A percentile compares a stretch with the other conserved stretches of the same genome.
phyloP scores from a whole-genome alignment of 345 rosid genomes.

The Populus deltoides region DNA sequence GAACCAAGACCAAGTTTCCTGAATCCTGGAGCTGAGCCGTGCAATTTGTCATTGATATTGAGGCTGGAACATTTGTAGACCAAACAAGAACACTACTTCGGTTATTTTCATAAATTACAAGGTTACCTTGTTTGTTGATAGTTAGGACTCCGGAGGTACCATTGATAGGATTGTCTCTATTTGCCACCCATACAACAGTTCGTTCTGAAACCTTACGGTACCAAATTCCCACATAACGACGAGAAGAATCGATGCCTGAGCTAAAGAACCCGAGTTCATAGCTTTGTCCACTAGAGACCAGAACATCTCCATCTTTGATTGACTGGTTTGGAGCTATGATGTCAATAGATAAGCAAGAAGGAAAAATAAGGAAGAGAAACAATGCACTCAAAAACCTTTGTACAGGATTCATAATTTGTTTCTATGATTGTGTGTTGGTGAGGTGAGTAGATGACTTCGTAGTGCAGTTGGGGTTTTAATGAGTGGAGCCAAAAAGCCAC shows the following conservation, averaged over 20 bases:
- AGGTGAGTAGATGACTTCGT: background rate
- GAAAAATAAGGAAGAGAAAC: too few relatives aligned
- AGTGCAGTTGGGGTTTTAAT: background rate
- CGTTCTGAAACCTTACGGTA: background rate
- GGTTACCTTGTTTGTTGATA: background rate
- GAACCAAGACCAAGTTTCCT: conserved; percentile 26
- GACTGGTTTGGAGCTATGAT: too few relatives aligned
- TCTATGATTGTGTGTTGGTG: background rate
- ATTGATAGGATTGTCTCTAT: background rate
- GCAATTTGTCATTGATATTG: background rate
- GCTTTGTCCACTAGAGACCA: background rate
- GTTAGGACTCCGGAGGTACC: background rate
- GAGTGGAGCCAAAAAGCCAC: background rate
- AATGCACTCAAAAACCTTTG: too few relatives aligned
- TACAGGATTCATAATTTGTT: too few relatives aligned
- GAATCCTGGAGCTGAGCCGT: conserved; percentile 27
- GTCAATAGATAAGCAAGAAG: too few relatives aligned
- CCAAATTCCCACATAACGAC: conserved; percentile 18
- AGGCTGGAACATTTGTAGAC: too few relatives aligned
- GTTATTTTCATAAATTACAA: background rate
- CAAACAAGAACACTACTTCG: background rate
- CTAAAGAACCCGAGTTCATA: conserved; percentile 14
- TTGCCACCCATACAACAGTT: conserved; percentile 7
- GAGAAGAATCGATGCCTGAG: background rate
- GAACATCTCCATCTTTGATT: conserved; percentile 4